Evolutionary conservation across 768 basidiomycete species (phyloP).

Genomic region (Russula foetens): DNA sequence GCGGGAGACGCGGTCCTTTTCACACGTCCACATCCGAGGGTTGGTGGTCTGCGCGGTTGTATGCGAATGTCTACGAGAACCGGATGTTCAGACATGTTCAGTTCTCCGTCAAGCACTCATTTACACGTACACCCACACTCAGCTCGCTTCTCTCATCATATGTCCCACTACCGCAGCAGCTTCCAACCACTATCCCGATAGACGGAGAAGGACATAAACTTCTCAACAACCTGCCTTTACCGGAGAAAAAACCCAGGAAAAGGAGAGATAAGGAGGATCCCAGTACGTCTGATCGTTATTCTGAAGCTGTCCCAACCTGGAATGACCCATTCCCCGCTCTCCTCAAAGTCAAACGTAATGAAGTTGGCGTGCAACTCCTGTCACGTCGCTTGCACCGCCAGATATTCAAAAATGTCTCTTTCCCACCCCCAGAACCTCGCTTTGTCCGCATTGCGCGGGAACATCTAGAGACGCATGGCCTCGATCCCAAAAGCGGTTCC

Average conservation of each 20-base stretch:
- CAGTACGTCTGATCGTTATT: background rate
- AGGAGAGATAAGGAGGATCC: background rate
- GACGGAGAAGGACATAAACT: background rate
- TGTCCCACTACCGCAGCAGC: background rate
- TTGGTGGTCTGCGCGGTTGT: background rate
- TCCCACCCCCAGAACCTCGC: conserved; percentile 49
- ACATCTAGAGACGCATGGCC: conserved; percentile 74
- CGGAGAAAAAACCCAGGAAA: conserved; percentile 4
- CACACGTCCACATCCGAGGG: no score
- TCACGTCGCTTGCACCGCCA: conserved; percentile 74
- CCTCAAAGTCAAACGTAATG: conserved; percentile 59
- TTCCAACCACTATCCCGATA: conserved; percentile 2
- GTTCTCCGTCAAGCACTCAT: background rate
- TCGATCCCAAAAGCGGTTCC: conserved; percentile 74
- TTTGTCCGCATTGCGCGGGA: conserved; percentile 70
- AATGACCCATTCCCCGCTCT: background rate
- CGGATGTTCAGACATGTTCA: conserved; percentile 15
- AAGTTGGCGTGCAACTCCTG: conserved; percentile 89
- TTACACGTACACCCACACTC: background rate
- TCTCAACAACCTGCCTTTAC: background rate
- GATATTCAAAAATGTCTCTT: conserved; percentile 64
- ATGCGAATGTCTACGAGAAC: conserved; percentile 12
- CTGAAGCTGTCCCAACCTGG: no score
- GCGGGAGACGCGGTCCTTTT: no score
- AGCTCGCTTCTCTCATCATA: background rate